Conservation (phyloP, 2,329 filamentous ascomycete species). For the Xenoacremonium recifei region DNA sequence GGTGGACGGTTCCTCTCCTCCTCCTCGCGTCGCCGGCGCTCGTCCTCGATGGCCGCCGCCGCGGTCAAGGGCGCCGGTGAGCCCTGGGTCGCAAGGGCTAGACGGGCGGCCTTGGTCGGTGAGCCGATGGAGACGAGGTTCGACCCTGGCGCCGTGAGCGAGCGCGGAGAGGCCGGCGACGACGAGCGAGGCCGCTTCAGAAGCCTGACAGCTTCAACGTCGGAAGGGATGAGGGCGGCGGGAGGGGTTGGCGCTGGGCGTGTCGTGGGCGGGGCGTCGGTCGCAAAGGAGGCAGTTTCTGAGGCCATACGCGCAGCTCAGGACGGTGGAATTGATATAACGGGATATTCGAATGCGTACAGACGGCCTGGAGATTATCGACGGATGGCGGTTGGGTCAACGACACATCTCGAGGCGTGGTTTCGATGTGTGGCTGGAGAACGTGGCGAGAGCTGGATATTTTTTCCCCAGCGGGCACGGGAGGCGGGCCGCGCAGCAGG, state of each 20-base stretch:
- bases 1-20: conserved; percentile 38
- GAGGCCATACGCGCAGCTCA: conserved; percentile 48
- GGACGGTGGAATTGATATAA: conserved; percentile 17
- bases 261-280: conserved; percentile 45
- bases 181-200: conserved; percentile 48
- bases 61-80: conserved; percentile 50
- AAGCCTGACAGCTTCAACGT: conserved; percentile 41
- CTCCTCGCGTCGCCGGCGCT: conserved; percentile 45
- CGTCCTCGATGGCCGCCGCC: conserved; percentile 54
- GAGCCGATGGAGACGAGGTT: conserved; percentile 42
- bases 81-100: conserved; percentile 42
- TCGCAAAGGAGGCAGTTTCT: conserved; percentile 51
- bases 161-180: conserved; percentile 40
- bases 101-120: conserved; percentile 53
- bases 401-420: conserved; percentile 36
- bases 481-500: conserved; percentile 5
- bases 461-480: conserved; percentile 20
- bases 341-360: too few species aligned
- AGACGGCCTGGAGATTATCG: conserved; percentile 23
- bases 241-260: conserved; percentile 34
- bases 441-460: conserved; percentile 42
- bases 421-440: conserved; percentile 42
- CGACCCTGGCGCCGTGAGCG: conserved; percentile 24
- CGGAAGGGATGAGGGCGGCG: conserved; percentile 36
- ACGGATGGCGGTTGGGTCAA: conserved; percentile 28